Percentiles rank a stretch among this genome's conserved stretches.
Evolutionary conservation across 345 rosid genomes (phyloP).

Genomic region (Raphanus sativus): DNA sequence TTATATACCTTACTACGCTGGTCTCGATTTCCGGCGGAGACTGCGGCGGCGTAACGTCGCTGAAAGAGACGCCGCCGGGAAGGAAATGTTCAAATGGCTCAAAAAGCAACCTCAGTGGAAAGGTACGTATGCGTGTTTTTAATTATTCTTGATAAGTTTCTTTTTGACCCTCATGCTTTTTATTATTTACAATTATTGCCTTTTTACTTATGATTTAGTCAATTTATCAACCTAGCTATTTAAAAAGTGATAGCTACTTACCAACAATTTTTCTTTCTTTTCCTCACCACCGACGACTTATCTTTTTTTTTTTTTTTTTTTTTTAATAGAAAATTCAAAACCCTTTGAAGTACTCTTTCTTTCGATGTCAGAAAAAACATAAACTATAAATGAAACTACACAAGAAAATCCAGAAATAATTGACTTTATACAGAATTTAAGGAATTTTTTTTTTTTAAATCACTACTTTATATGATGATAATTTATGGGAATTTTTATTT

Average conservation of each 20-base stretch:
- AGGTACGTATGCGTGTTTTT: slow-evolving; percentile 19
- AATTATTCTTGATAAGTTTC: neutral
- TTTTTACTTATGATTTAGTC: neutral
- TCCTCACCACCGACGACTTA: neutral
- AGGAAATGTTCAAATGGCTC: slow-evolving; percentile 42
- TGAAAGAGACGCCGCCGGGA: slow-evolving; percentile 45
- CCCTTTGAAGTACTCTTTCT: neutral
- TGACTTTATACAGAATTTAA: no score
- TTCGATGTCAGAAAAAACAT: no score
- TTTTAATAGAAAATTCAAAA: neutral
- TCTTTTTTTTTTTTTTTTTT: no score
- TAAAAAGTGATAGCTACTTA: neutral
- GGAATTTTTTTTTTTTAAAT: neutral
- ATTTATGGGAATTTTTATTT: no score
- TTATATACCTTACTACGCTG: slow-evolving; percentile 54
- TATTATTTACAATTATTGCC: neutral
- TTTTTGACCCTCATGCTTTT: neutral
- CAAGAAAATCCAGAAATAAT: neutral
- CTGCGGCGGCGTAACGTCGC: slow-evolving; percentile 47
- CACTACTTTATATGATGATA: neutral
- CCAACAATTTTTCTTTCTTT: neutral
- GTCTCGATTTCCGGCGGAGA: slow-evolving; percentile 51
- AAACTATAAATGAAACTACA: neutral
- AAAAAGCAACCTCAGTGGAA: slow-evolving; percentile 48
- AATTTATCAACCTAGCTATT: neutral